Evolutionary conservation across 2,329 filamentous ascomycete genomes (phyloP), one percentile per base, ranked within the genome.

Genomic region (Ceratocystis diversiconidia): DNA sequence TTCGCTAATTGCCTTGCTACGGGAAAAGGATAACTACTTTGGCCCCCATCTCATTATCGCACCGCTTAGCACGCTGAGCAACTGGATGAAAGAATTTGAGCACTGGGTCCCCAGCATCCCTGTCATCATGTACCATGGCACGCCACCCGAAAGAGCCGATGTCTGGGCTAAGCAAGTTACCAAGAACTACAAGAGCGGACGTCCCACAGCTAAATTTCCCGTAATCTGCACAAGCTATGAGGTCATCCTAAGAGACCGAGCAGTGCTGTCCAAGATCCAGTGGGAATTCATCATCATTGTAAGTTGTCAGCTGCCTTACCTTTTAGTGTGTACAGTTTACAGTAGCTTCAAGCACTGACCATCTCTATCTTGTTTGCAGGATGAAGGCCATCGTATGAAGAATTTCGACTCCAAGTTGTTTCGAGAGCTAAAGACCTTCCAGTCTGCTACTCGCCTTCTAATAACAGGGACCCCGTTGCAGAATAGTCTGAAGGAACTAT

Each of bases 281-380:
- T 99, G 94, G 94, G 90, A 95, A 64, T 96, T 96, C 70, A 96
- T 99, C 71, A 94, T 99, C 70, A 95, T 99, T 68, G 87, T 88
- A 75, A 73, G 82, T 75, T 6, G 36, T 41, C 36, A 12, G 36
- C 36, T 41, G 19, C 4, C 57, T 5, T 19, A 5, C 52, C 15
- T 30, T 59, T 8, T 6, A 7, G 52, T 7, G n/a, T 25, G 52
- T 17, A 32, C 52, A 19, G 50, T 32, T 17, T n/a, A n/a, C 25
- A 5, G 4, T 7, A 36, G 55, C 17, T 30, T 36, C 55, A n/a
- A 59, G 55, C 55, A 59, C 55, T 59, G 25, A 59, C 55, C 55
- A 59, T 59, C 55, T 59, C 55, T 36, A 41, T 5, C 36, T 41
- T 17, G 30, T n/a, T 12, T 57, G 8, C 44, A 89, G 85, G 92